Base-by-base conservation (phyloP, 208 protist species). In the Leishmania amazonensis region DNA sequence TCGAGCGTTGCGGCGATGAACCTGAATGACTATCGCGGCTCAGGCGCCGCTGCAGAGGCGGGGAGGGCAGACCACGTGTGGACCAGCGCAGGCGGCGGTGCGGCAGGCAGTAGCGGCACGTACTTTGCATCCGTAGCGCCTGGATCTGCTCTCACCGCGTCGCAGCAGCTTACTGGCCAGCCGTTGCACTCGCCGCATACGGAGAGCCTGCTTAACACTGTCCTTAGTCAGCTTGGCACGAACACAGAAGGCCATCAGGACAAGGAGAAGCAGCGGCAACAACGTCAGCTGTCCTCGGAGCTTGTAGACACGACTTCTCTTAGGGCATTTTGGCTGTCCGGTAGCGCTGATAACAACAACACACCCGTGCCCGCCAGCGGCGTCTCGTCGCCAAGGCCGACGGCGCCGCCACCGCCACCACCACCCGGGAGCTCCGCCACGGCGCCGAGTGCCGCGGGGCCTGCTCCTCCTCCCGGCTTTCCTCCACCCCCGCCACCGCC, bases 401-500 rank as follows among this genome's bases (percentile, higher is more conserved):
- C 79, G 19, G 57, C 85, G 19, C 67, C 70, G n/a, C 78, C 80
- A 17, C 78, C 65, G 24, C 62, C 71, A 38, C 62, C 76, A 38
- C 38, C 53, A 8, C 53, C 40, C 17, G 79, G 28, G 13, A 51
- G 49, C 40, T 42, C 78, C 3, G 24, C 72, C 19, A 53, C 54
- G 2, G 58, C 65, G n/a, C n/a, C 78, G 28, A 47, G 64, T 79
- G 60, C 75, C 4, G 28, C 70, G 19, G 42, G n/a, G 38, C 38
- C 58, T 21, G 31, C 74, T 13, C 47, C 31, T 70, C 73, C 72
- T 38, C 13, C 19, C 11, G 74, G 73, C n/a, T 38, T 72, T 1
- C 82, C 85, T 31, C 78, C 85, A 47, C 81, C 86, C 0, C 81
- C 82, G n/a, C 83, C 81, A 70, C 83, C 80, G 8, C 68, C 65